A percentile compares a stretch with the other conserved stretches of the same genome.
These are phyloP conservation scores for Artemisia annua DNA, from an alignment of 129 eudicot genomes.

Conservation along the genomic window DNA sequence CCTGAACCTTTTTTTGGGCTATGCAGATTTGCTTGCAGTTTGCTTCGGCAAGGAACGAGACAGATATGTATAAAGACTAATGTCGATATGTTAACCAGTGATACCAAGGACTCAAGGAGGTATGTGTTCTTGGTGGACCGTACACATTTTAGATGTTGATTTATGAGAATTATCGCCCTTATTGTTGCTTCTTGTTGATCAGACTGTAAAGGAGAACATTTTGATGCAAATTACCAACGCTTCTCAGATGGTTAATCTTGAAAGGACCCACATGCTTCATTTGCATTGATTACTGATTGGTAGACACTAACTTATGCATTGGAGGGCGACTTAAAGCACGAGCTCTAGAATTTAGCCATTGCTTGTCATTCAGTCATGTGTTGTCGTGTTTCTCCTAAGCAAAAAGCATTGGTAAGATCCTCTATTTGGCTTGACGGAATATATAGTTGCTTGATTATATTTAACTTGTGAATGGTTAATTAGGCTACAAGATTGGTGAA, in stretches of 20 bases:
- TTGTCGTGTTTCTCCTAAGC: conserved; percentile 93
- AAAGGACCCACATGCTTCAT: conserved; percentile 89
- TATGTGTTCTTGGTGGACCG: conserved; percentile 28
- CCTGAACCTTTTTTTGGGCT: neutral
- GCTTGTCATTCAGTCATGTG: conserved; percentile 88
- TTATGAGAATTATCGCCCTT: neutral
- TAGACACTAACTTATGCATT: conserved; percentile 70
- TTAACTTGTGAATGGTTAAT: conserved; percentile 5
- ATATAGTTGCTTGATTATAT: neutral
- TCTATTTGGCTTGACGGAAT: conserved; percentile 7
- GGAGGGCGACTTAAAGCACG: conserved; percentile 74
- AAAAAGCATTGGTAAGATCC: conserved; percentile 75
- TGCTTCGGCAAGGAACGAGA: conserved; percentile 89
- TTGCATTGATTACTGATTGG: conserved; percentile 84
- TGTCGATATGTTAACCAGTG: conserved; percentile 40
- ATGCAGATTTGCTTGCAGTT: conserved; percentile 85
- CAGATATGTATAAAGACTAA: conserved; percentile 67
- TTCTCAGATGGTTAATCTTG: conserved; percentile 81
- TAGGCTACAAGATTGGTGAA: conserved; percentile 91
- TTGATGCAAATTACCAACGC: conserved; percentile 77
- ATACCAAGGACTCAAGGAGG: conserved; percentile 57
- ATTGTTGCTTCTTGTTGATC: conserved; percentile 17
- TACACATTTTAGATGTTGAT: neutral
- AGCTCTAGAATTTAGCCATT: conserved; percentile 74
- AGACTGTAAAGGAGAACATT: conserved; percentile 71